phyloP scores from a whole-genome alignment of 1,284 basidiomycete species.

The Rugosomyces carneus region DNA sequence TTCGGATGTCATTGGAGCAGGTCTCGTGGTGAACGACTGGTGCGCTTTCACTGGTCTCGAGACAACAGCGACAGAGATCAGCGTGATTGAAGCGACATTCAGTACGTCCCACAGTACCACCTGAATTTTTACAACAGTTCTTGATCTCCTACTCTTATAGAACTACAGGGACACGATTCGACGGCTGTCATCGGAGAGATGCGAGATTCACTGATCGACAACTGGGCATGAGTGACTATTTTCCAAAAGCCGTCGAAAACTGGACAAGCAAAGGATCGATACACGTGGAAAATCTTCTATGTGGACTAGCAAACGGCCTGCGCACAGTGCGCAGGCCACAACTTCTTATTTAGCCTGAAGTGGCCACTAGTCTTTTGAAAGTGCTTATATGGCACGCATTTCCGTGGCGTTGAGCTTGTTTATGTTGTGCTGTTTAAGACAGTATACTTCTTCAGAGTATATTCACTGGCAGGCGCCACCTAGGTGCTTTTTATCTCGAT shows the following conservation, averaged over 20 bases:
- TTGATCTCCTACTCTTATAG: constrained; percentile 36
- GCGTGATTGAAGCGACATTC: constrained; percentile 96
- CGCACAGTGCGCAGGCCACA: too few relatives aligned
- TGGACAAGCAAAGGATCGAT: too few relatives aligned
- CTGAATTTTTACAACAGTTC: constrained; percentile 5
- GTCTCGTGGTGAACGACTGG: constrained; percentile 98
- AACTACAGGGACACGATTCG: constrained; percentile 83
- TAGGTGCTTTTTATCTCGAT: background rate
- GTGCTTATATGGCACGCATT: too few relatives aligned
- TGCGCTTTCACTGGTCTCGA: constrained; percentile 96
- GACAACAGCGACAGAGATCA: constrained; percentile 97
- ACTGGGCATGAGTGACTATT: constrained; percentile 68
- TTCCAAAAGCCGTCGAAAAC: too few relatives aligned
- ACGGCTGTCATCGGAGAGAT: constrained; percentile 90
- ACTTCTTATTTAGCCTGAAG: too few relatives aligned
- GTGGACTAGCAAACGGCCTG: too few relatives aligned
- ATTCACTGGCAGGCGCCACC: background rate
- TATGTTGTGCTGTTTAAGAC: too few relatives aligned
- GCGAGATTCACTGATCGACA: constrained; percentile 91
- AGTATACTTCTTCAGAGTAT: too few relatives aligned
- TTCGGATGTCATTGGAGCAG: constrained; percentile 96
- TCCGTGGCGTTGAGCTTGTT: too few relatives aligned
- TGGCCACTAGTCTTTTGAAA: too few relatives aligned
- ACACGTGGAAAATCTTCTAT: too few relatives aligned
- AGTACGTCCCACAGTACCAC: constrained; percentile 47